These are phyloP conservation scores for Caloboletus inedulis DNA, from an alignment of 1,284 basidiomycete species.

Conservation along the genomic window DNA sequence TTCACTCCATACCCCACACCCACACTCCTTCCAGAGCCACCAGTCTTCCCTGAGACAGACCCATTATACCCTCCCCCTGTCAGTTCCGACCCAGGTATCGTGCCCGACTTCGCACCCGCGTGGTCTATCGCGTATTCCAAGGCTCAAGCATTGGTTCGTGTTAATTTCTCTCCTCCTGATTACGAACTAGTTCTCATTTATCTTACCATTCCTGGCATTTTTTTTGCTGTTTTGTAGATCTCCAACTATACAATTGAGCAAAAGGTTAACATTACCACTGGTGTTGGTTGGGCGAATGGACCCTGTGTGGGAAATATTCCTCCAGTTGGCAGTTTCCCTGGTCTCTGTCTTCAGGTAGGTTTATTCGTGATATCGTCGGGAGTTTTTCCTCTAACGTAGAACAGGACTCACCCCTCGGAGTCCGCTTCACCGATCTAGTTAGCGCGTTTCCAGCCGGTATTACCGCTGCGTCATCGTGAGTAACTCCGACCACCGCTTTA, in stretches of 20 bases:
- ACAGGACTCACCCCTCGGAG: constrained; percentile 53
- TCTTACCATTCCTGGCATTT: not conserved
- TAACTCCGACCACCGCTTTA: constrained; percentile 7
- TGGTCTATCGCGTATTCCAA: constrained; percentile 41
- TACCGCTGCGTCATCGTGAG: constrained; percentile 54
- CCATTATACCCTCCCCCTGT: constrained; percentile 29
- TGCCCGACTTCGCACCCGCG: constrained; percentile 45
- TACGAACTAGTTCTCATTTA: not conserved
- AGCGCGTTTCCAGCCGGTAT: constrained; percentile 55
- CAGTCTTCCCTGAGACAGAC: constrained; percentile 30
- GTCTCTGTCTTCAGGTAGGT: constrained; percentile 32
- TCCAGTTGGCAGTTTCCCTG: constrained; percentile 26
- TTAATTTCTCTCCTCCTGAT: not conserved
- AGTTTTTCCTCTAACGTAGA: not conserved
- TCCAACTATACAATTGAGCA: constrained; percentile 38
- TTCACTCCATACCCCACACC: constrained; percentile 32
- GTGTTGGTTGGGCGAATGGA: constrained; percentile 39
- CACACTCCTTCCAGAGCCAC: constrained; percentile 28
- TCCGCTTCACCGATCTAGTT: constrained; percentile 37
- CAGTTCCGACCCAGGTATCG: constrained; percentile 28
- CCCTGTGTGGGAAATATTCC: constrained; percentile 45
- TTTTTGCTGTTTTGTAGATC: constrained; percentile 22
- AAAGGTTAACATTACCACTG: constrained; percentile 43
- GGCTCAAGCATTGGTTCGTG: constrained; percentile 36
- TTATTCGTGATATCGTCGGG: not conserved